phyloP scores from a whole-genome alignment of 148 eudicot genomes.

The Heliosperma pusillum region DNA sequence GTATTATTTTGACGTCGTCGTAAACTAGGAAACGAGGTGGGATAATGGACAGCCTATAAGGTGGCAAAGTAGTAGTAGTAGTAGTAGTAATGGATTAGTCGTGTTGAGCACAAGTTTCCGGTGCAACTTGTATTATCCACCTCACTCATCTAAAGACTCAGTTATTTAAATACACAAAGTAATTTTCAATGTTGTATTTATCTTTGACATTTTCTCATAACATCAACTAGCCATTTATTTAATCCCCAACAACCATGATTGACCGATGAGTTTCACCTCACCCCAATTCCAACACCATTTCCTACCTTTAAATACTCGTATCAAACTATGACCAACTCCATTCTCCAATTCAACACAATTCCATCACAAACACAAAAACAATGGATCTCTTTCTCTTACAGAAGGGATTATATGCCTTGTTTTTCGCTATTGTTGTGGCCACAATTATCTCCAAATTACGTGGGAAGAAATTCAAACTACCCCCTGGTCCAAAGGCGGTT shows the following conservation, averaged over 20 bases:
- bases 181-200: too few relatives aligned
- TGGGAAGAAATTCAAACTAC: constrained; percentile 52
- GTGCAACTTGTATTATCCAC: neutral
- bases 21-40: neutral
- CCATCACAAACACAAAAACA: neutral
- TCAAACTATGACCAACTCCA: too few relatives aligned
- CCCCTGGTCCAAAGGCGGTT: constrained; percentile 67
- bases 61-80: neutral
- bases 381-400: constrained; percentile 58
- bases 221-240: neutral
- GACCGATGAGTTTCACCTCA: neutral
- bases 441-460: constrained; percentile 42
- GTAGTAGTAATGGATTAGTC: neutral
- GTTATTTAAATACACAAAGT: too few relatives aligned
- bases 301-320: neutral
- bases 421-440: constrained; percentile 41
- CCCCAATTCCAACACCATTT: neutral
- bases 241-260: neutral
- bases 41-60: neutral
- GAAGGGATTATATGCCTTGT: constrained; percentile 48
- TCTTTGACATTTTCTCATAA: neutral
- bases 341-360: too few relatives aligned
- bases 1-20: neutral
- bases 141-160: neutral
- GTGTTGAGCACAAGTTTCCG: neutral